These are phyloP conservation scores for Yamadazyma atmosphaerica DNA, from an alignment of 1,139 yeast species.

Conservation along the genomic window DNA sequence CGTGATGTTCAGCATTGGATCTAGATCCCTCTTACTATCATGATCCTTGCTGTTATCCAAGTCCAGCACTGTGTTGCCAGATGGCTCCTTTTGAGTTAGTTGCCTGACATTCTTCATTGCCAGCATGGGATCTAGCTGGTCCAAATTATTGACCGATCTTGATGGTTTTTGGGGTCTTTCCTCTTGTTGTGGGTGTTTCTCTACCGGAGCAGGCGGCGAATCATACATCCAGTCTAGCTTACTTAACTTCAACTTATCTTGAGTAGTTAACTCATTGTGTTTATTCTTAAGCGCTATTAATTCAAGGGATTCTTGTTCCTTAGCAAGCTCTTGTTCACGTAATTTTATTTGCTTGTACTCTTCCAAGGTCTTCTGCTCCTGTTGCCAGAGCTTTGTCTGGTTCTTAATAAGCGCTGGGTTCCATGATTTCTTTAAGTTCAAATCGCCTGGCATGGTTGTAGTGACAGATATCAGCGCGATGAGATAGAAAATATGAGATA, in stretches of 20 bases:
- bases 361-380: constrained; percentile 73
- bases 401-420: constrained; percentile 86
- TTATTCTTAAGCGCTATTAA: constrained; percentile 41
- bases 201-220: constrained; percentile 23
- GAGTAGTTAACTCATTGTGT: constrained; percentile 24
- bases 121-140: not conserved
- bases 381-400: constrained; percentile 82
- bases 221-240: constrained; percentile 89
- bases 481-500: too few relatives aligned
- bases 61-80: not conserved
- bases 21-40: not conserved
- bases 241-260: constrained; percentile 45
- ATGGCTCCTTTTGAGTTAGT: too few relatives aligned
- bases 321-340: constrained; percentile 61
- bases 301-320: constrained; percentile 65
- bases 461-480: constrained; percentile 3
- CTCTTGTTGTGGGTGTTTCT: not conserved
- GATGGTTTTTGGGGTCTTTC: constrained; percentile 8
- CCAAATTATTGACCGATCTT: not conserved
- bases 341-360: constrained; percentile 69
- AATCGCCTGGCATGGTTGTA: constrained; percentile 64
- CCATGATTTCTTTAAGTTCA: constrained; percentile 93
- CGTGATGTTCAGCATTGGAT: not conserved
- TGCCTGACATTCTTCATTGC: too few relatives aligned
- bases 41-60: too few relatives aligned